A percentile compares a stretch with the other conserved stretches of the same genome.
Conservation (phyloP, 2,329 filamentous ascomycete genomes). For the Alternaria ventricosa region DNA sequence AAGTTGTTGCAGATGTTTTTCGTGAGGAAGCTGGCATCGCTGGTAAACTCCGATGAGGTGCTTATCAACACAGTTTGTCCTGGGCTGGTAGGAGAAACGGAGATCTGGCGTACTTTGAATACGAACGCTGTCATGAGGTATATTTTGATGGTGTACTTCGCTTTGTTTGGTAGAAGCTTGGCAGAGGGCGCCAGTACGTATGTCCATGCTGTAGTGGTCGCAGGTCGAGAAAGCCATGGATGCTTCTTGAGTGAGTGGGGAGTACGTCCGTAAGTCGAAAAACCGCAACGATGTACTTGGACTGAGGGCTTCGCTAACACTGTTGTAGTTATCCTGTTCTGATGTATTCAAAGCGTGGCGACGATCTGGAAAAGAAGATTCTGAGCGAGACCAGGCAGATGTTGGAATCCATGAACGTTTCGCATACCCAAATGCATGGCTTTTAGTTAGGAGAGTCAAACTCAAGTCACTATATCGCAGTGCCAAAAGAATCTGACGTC, state of each 20-base stretch:
- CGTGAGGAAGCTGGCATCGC: constrained; percentile 18
- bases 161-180: constrained; percentile 35
- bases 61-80: constrained; percentile 58
- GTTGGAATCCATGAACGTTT: not conserved
- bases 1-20: constrained; percentile 30
- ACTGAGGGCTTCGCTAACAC: not conserved
- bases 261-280: constrained; percentile 52
- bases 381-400: not conserved
- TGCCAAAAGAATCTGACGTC: not conserved
- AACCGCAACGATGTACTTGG: too few species aligned
- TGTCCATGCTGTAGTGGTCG: constrained; percentile 54
- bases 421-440: not conserved
- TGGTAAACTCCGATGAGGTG: constrained; percentile 27
- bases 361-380: not conserved
- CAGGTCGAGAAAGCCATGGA: constrained; percentile 60
- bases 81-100: constrained; percentile 27
- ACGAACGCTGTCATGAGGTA: not conserved
- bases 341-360: constrained; percentile 1
- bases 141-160: constrained; percentile 33
- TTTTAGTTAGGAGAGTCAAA: not conserved
- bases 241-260: constrained; percentile 59
- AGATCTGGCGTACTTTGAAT: constrained; percentile 3
- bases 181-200: constrained; percentile 56
- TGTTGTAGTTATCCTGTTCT: not conserved
- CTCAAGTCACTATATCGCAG: not conserved